phyloP scores from a whole-genome alignment of 108 stramenopile genomes.

The Aurantiochytrium sp. region DNA sequence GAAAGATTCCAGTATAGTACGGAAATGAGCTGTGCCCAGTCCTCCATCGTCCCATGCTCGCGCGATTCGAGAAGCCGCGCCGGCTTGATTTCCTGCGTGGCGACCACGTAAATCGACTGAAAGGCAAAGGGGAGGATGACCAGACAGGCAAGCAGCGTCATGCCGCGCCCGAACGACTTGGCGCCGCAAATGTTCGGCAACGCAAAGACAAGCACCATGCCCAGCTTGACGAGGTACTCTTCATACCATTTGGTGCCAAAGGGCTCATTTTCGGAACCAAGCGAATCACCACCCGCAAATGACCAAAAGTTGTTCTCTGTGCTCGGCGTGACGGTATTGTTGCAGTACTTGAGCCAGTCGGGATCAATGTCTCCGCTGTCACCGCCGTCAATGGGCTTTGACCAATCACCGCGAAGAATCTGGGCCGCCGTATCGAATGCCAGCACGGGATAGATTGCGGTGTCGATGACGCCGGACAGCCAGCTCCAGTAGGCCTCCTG shows the following conservation, averaged over 20 bases:
- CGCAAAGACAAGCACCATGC: neutral
- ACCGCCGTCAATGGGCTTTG: neutral
- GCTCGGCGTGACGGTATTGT: neutral
- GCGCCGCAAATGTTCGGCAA: neutral
- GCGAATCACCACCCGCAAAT: neutral
- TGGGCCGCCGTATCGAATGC: neutral
- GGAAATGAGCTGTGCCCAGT: neutral
- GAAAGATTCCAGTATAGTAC: conserved; percentile 4
- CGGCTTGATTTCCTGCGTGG: neutral
- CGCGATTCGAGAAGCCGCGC: neutral
- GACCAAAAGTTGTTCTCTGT: neutral
- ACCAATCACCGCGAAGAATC: neutral
- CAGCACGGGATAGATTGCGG: neutral
- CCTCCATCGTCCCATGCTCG: neutral
- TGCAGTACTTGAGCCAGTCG: neutral
- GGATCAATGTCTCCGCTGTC: neutral
- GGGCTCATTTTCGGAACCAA: neutral
- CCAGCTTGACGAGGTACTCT: neutral
- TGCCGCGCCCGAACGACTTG: neutral
- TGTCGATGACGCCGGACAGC: conserved; percentile 7
- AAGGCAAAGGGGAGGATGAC: neutral
- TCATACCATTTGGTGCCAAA: neutral
- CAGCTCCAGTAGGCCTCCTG: conserved; percentile 11
- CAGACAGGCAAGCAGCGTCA: neutral
- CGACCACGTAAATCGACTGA: neutral